Conservation (phyloP, 2,329 filamentous ascomycete species). For the Bisporella sp. region DNA sequence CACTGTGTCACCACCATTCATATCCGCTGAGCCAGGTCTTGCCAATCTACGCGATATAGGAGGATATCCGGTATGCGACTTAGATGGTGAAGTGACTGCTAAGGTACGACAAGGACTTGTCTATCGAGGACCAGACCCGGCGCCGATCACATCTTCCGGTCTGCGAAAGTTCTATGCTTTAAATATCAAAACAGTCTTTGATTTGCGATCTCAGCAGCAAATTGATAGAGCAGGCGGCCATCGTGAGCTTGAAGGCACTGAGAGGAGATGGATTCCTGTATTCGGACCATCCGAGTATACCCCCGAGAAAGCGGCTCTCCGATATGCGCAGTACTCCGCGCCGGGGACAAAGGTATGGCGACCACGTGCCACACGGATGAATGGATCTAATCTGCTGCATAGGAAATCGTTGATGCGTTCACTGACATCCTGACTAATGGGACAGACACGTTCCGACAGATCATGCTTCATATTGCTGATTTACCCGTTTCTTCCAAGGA, state of each 20-base stretch:
- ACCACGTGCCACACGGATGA: background rate
- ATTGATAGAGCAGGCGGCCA: slow-evolving; percentile 39
- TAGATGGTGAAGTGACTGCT: slow-evolving; percentile 15
- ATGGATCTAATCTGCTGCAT: background rate
- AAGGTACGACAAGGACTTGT: slow-evolving; percentile 45
- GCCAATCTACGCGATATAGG: slow-evolving; percentile 13
- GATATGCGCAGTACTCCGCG: slow-evolving; percentile 53
- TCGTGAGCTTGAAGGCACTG: slow-evolving; percentile 40
- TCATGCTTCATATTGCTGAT: slow-evolving; percentile 32
- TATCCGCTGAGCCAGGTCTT: slow-evolving; percentile 8
- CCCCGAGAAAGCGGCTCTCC: slow-evolving; percentile 53
- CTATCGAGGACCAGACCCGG: slow-evolving; percentile 53
- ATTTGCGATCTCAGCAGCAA: slow-evolving; percentile 58
- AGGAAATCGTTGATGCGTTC: slow-evolving; percentile 59
- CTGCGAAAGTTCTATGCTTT: slow-evolving; percentile 43
- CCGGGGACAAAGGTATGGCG: slow-evolving; percentile 36
- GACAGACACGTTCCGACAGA: slow-evolving; percentile 45
- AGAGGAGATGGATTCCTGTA: slow-evolving; percentile 54
- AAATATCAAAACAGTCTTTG: slow-evolving; percentile 56
- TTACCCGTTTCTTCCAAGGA: slow-evolving; percentile 30
- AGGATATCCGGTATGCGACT: slow-evolving; percentile 9
- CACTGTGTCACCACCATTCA: slow-evolving; percentile 5
- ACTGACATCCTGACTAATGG: slow-evolving; percentile 45
- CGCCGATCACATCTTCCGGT: slow-evolving; percentile 45
- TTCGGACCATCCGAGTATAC: slow-evolving; percentile 55